Evolutionary conservation across 305 asterid species (phyloP), one percentile per base, ranked within the genome.

Genomic region (Caryopteris hybrid): DNA sequence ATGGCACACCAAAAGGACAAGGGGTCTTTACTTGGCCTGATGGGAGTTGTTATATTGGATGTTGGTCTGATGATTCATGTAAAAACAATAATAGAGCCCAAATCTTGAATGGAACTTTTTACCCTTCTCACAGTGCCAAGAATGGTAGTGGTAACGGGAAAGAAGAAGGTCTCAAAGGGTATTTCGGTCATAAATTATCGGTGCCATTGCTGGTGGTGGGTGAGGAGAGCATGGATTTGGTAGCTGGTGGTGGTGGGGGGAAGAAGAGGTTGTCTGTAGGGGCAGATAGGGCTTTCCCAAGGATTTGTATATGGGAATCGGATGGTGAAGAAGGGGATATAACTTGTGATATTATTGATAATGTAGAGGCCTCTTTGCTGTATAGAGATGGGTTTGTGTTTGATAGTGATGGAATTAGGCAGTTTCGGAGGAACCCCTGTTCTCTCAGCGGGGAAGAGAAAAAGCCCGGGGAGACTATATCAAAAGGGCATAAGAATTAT

Each of bases 271-370:
- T 83, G 14, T 71, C 83, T 0, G 74, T 74, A 38, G 89, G 92
- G 64, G 70, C 70, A 2, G 99, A 83, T 43, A 84, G 89, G 73
- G 79, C 74, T 54, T 91, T 88, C 36, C 96, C 96, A 0, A 80
- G 95, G 64, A 88, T 94, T 46, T 94, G 97, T 71, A 94, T 94
- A 8, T 94, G 99, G 97, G 99, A 94, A 72, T 88, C 96, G 1
- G 97, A 94, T 27, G 97, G 97, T 0, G 97, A 94, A 68, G 99
- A 89, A 0, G 97, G 97, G 60, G 97, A 94, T 80, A 94, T 94
- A 53, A 94, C 96, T 31, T 94, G 99, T 69, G 97, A 94, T 74
- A 91, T 94, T 47, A 66, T 94, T 45, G 97, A 91, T 86, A 87
- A 85, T 69, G 81, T 83, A 60, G 97, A 89, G 81, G 96, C 95